Evolutionary conservation across 2,329 filamentous ascomycete genomes (phyloP).

Genomic region (Emmonsia crescens): DNA sequence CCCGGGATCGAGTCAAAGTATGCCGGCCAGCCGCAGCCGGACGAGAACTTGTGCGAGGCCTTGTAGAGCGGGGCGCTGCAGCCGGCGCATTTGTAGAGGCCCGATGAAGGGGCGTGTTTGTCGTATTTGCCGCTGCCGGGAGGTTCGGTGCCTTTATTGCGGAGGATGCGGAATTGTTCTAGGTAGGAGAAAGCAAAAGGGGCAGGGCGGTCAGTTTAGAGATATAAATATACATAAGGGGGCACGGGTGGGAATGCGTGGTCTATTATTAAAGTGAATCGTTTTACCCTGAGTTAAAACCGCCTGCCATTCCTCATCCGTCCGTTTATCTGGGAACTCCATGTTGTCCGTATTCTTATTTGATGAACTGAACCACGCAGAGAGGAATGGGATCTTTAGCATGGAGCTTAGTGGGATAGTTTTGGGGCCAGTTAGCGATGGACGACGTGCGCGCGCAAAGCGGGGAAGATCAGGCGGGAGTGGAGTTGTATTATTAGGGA

Average conservation of each 20-base stretch:
- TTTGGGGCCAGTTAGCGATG: conserved; percentile 13
- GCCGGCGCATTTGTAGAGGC: conserved; percentile 78
- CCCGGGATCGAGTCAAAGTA: conserved; percentile 94
- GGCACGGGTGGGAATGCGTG: background rate
- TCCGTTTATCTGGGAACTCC: conserved; percentile 55
- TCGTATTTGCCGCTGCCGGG: conserved; percentile 74
- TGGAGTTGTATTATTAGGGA: background rate
- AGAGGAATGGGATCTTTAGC: conserved; percentile 67
- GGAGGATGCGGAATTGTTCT: conserved; percentile 94
- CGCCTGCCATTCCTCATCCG: conserved; percentile 77
- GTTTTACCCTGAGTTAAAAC: conserved; percentile 63
- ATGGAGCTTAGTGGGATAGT: conserved; percentile 48
- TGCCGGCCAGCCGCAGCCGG: conserved; percentile 92
- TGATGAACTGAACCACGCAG: conserved; percentile 61
- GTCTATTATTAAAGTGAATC: no score
- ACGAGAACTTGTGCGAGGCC: conserved; percentile 89
- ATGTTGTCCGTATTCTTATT: conserved; percentile 26
- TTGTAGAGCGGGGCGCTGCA: conserved; percentile 86
- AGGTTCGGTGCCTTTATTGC: conserved; percentile 81
- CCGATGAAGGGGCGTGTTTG: conserved; percentile 65
- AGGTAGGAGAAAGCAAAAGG: background rate
- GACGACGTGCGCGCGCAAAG: background rate
- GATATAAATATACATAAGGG: background rate
- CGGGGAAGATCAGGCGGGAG: background rate
- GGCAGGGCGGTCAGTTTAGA: background rate